These are phyloP conservation scores for Nitzschia sp. DNA, from an alignment of 108 stramenopile genomes.

Conservation along the genomic window DNA sequence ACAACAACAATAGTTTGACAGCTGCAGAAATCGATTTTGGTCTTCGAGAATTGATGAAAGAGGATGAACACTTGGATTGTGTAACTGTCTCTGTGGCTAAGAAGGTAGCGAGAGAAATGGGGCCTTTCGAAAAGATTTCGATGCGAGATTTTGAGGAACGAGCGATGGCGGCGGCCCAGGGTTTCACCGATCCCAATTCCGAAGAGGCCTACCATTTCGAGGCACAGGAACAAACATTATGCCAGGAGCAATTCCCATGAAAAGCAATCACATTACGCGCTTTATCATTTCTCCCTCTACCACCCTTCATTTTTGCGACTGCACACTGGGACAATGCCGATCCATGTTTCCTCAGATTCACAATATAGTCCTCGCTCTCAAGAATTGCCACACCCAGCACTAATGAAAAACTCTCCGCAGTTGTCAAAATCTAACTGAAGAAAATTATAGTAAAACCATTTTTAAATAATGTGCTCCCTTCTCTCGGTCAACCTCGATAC, in stretches of 20 bases:
- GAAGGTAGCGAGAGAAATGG: conserved; percentile 23
- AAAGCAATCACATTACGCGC: too few species aligned
- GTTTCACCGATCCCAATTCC: conserved; percentile 10
- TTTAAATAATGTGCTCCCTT: too few species aligned
- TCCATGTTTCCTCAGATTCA: too few species aligned
- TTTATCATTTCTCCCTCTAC: too few species aligned
- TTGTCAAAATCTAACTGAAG: too few species aligned
- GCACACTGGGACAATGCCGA: too few species aligned
- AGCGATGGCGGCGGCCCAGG: not conserved
- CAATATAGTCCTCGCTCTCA: too few species aligned
- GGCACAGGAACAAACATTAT: not conserved
- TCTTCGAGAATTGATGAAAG: conserved; percentile 15
- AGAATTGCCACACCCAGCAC: too few species aligned
- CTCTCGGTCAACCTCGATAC: too few species aligned
- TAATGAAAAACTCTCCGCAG: too few species aligned
- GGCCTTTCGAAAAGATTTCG: conserved; percentile 14
- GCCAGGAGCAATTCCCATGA: not conserved
- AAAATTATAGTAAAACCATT: too few species aligned
- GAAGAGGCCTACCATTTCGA: not conserved
- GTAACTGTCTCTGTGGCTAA: conserved; percentile 32
- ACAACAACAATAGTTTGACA: conserved; percentile 2
- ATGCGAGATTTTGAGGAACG: conserved; percentile 25
- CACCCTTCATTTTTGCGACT: too few species aligned
- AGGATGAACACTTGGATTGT: conserved; percentile 23
- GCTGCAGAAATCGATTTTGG: conserved; percentile 12